Percentiles rank a stretch among this genome's conserved stretches.
Evolutionary conservation across 106 monocot genomes (phyloP).

Genomic region (Xerophyta viscosa): DNA sequence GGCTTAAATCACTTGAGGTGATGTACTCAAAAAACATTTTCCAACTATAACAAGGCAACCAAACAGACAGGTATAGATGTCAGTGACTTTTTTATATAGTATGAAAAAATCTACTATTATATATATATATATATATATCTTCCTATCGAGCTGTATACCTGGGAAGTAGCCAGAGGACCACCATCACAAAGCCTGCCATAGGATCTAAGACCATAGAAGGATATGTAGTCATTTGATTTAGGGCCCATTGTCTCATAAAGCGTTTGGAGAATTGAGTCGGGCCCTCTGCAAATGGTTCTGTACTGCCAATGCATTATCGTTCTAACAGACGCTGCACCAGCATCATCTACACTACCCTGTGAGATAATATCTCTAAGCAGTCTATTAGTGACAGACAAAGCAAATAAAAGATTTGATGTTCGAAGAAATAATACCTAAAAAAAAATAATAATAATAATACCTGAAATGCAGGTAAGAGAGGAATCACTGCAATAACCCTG

Average conservation of each 20-base stretch:
- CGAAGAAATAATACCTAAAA: too few species aligned
- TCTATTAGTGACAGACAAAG: not conserved
- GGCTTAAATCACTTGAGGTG: too few species aligned
- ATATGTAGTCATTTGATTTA: slow-evolving; percentile 86
- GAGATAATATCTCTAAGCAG: slow-evolving; percentile 1
- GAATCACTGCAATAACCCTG: slow-evolving; percentile 85
- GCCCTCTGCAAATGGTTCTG: slow-evolving; percentile 86
- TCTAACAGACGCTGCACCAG: slow-evolving; percentile 97
- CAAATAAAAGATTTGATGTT: too few species aligned
- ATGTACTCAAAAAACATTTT: too few species aligned
- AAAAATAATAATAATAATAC: too few species aligned
- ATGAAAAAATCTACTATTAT: too few species aligned
- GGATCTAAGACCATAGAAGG: slow-evolving; percentile 89
- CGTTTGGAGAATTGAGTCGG: slow-evolving; percentile 81
- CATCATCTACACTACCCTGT: slow-evolving; percentile 95
- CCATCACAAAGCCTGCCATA: slow-evolving; percentile 75
- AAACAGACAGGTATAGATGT: too few species aligned
- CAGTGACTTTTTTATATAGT: too few species aligned
- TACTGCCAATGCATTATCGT: slow-evolving; percentile 98
- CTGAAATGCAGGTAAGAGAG: slow-evolving; percentile 96
- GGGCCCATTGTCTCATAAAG: slow-evolving; percentile 72
- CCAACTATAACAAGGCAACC: too few species aligned
- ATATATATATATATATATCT: too few species aligned
- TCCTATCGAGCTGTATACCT: too few species aligned
- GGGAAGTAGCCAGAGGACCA: slow-evolving; percentile 73